Evolutionary conservation across 768 basidiomycete genomes (phyloP), one percentile per base, ranked within the genome.

Genomic region (Boletellus ananas): DNA sequence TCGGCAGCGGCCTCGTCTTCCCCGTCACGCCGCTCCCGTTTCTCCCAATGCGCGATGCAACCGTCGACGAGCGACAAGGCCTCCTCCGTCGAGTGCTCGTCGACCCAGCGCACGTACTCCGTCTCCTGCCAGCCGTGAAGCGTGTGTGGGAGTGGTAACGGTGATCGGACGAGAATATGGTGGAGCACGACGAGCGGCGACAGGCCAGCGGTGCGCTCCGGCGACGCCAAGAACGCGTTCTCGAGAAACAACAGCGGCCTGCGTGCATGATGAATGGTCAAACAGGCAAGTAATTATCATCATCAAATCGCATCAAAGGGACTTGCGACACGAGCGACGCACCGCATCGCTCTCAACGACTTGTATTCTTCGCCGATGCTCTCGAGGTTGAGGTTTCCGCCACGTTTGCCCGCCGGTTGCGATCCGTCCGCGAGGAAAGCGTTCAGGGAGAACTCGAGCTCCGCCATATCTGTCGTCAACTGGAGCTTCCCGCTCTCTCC

Each of bases 61-160:
- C 85, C 79, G 46, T 94, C 89, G 11, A 99, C 72, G 39, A 98
- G 76, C 13, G 80, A 80, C 79, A 83, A 81, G 8, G 87, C 80
- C 64, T 97, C 95, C 51, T 77, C 79, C 52, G 85, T 82, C 2
- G 82, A 74, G 61, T 97, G 96, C 64, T 96, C 94, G 51, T 91
- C 87, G 12, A 98, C 77, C 94, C 94, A 99, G 38, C 90, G 81
- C 43, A 96, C 90, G 67, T 99, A 99, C 72, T 98, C 96, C 4
- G 87, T 79, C 63, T 97, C 93, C 50, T 90, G 87, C 95, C 96
- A 98, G 0, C 88, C 87, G 62, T 97, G 93, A 48, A 93, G 67
- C 43, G 80, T 78, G 65, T 99, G 92, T 10, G 96, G 95, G 34
- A 98, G 76, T 6, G 87, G 80, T 47, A 91, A 76, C 1, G 89